Conservation (phyloP, 192 early-diverging fungal species). For the Umbelopsis sp. region DNA sequence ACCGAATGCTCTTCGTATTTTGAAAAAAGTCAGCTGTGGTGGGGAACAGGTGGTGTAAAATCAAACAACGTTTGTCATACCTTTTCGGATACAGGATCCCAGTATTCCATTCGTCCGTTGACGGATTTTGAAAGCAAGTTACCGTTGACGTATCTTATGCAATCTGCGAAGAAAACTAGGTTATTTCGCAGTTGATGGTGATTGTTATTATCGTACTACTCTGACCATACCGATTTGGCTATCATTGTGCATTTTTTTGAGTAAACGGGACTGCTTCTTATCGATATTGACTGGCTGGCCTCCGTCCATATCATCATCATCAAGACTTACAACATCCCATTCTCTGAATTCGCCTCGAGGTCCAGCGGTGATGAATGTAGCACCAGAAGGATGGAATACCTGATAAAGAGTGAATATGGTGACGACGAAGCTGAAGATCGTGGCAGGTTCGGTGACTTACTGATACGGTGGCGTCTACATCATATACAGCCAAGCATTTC, state of each 20-base stretch:
- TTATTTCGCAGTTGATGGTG: not conserved
- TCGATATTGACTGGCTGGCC: slow-evolving; percentile 29
- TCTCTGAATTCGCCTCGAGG: slow-evolving; percentile 49
- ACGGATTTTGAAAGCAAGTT: slow-evolving; percentile 71
- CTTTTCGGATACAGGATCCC: slow-evolving; percentile 59
- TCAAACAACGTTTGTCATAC: not conserved
- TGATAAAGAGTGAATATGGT: slow-evolving; percentile 8
- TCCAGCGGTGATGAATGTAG: slow-evolving; percentile 54
- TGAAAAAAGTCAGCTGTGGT: not conserved
- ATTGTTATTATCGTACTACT: not conserved
- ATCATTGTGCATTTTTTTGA: slow-evolving; percentile 40
- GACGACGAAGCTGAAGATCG: not conserved
- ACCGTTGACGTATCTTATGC: slow-evolving; percentile 68
- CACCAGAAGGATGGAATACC: slow-evolving; percentile 68
- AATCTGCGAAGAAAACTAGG: slow-evolving; percentile 59
- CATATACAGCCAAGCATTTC: slow-evolving; percentile 64
- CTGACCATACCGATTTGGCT: slow-evolving; percentile 1
- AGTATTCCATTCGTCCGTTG: slow-evolving; percentile 77
- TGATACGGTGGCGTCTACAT: slow-evolving; percentile 56
- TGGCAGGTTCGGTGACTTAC: slow-evolving; percentile 48
- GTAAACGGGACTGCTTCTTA: slow-evolving; percentile 26
- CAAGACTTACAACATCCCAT: slow-evolving; percentile 53
- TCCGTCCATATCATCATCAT: slow-evolving; percentile 11
- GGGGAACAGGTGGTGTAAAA: not conserved
- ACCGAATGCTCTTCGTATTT: slow-evolving; percentile 35